Evolutionary conservation across 2,329 filamentous ascomycete species (phyloP).

Genomic region (Xylariomycetidae sp.): DNA sequence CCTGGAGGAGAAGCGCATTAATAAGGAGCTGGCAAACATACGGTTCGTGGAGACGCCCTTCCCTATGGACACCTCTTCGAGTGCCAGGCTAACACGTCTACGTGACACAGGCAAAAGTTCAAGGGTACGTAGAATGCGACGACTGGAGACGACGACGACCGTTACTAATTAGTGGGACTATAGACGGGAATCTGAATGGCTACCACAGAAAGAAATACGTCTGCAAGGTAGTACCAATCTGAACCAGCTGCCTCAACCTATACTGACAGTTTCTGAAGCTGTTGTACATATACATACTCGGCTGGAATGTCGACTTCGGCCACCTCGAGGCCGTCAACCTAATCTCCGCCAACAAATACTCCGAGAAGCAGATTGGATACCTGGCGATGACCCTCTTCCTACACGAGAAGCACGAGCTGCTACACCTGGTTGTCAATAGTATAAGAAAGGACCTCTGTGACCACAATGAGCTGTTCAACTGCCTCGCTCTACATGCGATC

Average conservation of each 20-base stretch:
- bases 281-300: conserved; percentile 97
- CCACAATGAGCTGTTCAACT: conserved; percentile 96
- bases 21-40: conserved; percentile 98
- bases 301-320: conserved; percentile 98
- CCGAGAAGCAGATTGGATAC: conserved; percentile 98
- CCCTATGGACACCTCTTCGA: background rate
- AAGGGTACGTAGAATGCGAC: conserved; percentile 51
- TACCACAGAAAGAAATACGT: conserved; percentile 99
- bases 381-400: conserved; percentile 95
- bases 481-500: conserved; percentile 91
- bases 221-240: conserved; percentile 68
- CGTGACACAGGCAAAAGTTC: conserved; percentile 71
- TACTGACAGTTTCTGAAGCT: conserved; percentile 46
- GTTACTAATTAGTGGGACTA: conserved; percentile 16
- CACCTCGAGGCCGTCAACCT: conserved; percentile 97
- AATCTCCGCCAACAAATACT: conserved; percentile 95
- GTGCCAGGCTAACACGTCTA: conserved; percentile 12
- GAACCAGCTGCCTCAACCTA: too few relatives aligned
- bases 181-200: conserved; percentile 81
- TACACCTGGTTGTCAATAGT: conserved; percentile 96
- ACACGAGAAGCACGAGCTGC: conserved; percentile 91
- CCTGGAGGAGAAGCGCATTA: conserved; percentile 97
- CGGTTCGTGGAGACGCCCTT: conserved; percentile 42
- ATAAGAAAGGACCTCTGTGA: conserved; percentile 94
- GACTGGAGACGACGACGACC: conserved; percentile 4